Evolutionary conservation across 2,329 filamentous ascomycete species (phyloP).

Genomic region (Trichoderma sp.): DNA sequence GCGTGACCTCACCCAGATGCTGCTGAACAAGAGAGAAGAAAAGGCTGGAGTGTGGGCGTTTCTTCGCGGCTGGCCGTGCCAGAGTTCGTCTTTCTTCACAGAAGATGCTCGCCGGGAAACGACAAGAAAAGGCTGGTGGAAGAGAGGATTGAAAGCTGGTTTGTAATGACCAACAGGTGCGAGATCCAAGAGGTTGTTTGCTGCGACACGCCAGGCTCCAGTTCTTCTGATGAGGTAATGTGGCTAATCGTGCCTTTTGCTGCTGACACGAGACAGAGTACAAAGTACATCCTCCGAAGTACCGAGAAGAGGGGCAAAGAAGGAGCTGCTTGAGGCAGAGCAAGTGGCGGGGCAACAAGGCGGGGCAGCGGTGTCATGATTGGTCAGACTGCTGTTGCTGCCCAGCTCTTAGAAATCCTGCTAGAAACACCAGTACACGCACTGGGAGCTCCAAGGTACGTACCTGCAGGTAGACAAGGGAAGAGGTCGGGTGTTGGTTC

Average conservation of each 20-base stretch:
- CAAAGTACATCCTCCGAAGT: not conserved
- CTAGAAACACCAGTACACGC: not conserved
- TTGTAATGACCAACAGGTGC: slow-evolving; percentile 15
- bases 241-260: slow-evolving; percentile 16
- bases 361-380: slow-evolving; percentile 5
- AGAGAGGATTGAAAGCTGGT: slow-evolving; percentile 1
- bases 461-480: not conserved
- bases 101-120: not conserved
- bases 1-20: slow-evolving; percentile 43
- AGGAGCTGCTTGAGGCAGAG: not conserved
- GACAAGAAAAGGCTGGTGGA: not conserved
- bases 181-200: not conserved
- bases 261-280: not conserved
- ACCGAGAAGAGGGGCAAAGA: slow-evolving; percentile 25
- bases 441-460: not conserved
- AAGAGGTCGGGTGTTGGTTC: not conserved
- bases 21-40: slow-evolving; percentile 8
- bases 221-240: slow-evolving; percentile 28
- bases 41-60: not conserved
- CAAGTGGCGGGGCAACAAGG: slow-evolving; percentile 12
- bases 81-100: not conserved
- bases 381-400: not conserved
- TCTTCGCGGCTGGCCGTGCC: not conserved
- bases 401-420: not conserved
- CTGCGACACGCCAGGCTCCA: slow-evolving; percentile 19